Evolutionary conservation across 1,284 basidiomycete species (phyloP), one percentile per base, ranked within the genome.

Genomic region (Athelia psychrophila): DNA sequence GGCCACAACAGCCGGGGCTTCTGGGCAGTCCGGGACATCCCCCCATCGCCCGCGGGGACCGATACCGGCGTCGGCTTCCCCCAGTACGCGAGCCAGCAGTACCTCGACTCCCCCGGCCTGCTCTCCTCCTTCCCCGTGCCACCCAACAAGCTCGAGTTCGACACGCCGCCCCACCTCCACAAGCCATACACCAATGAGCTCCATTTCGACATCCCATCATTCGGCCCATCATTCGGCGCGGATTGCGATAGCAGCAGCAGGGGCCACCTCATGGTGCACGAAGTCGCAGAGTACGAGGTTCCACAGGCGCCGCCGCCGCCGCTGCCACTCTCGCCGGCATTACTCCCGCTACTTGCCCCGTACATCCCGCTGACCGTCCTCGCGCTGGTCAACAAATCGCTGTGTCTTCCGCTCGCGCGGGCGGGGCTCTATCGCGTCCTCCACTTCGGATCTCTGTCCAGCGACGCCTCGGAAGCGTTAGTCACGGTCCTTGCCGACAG

Each of bases 131-230:
- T 42, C 38, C 38, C 38, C 16, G 38, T 42, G 38, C n/a, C 38
- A 42, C 38, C n/a, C 20, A 42, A 42, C 38, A 42, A 42, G n/a
- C 38, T 42, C n/a, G 38, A 18, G 20, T 42, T 42, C 38, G n/a
- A 22, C n/a, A 22, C 16, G 6, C 38, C 6, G 6, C n/a, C 38
- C 16, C n/a, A 42, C 38, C 6, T 22, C n/a, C 8, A n/a, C 16
- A 5, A 18, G 16, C 6, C 38, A 42, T 42, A 42, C 20, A 42
- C n/a, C 38, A 42, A 16, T 16, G 38, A 22, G n/a, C 20, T 42
- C 38, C 20, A 42, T 18, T 42, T 42, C n/a, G 20, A 8, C 20
- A 16, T 42, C 8, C 38, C 38, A n/a, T n/a, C 38, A 6, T 18
- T 18, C n/a, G 38, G 20, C 8, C 16, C 6, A 9, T 6, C 6